Evolutionary conservation across 1,139 yeast genomes (phyloP), one percentile per base, ranked within the genome.

Genomic region (Yamadazyma siamensis): DNA sequence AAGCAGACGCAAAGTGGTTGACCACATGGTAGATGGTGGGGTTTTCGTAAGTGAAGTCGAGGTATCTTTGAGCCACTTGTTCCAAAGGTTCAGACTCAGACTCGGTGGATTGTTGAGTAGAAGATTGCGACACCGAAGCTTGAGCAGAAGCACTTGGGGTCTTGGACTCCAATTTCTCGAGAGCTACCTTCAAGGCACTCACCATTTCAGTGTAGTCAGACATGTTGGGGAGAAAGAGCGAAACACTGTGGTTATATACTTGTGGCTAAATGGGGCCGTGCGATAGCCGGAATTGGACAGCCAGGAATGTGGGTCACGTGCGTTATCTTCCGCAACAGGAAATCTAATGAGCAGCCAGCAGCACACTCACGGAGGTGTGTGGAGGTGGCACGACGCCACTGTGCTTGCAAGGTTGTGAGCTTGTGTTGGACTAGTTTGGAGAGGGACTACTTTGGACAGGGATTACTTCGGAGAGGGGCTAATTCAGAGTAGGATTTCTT

Each of bases 1-100:
- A 48, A 10, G 54, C 40, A 3, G 45, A 31, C 24, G 49, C 43
- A 37, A 65, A 57, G 37, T 54, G 48, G 10, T 47, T 38, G 8
- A 65, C 54, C 13, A 59, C 67, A 44, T 68, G 75, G 43, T 49
- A 64, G 5, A 71, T 65, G 1, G 74, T 66, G 11, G 73, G 74
- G 35, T 58, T 59, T 9, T 45, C 35, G 37, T 65, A 53, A 34
- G 71, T 65, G 42, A 66, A 66, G 16, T 49, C 47, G 29, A 67
- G 52, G 41, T 63, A 67, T 8, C 54, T 49, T 11, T 54, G 49
- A 10, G 37, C 39, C 13, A 24, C 30, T 12, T 28, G 29, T 28
- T 37, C 36, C 11, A 35, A 34, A 4, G 20, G 28, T 6, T 17
- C 19, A 4, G 34, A 4, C 8, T 5, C 22, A 13, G 31, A 10